Base-by-base conservation (phyloP, 495 filamentous ascomycete genomes). In the Xylaria castorea region DNA sequence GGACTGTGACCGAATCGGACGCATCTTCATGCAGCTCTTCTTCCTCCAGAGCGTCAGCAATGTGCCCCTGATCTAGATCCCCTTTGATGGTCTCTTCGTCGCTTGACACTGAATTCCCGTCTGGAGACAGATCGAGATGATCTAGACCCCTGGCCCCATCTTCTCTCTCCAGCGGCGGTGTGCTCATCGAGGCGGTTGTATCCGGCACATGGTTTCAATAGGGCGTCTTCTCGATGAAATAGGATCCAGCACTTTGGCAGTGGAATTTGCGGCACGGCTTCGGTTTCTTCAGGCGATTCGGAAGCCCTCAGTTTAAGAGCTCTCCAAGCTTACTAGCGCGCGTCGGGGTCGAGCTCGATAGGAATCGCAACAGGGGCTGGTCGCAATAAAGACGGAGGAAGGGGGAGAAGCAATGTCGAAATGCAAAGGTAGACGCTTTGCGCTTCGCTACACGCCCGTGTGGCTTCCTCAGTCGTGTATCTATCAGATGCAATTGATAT, bases 11-110 rank as follows among this genome's bases (percentile, higher is more conserved):
- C 74, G 77, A 36, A 73, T 80, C 55, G 20, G 74, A 74, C 44
- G 70, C 67, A 36, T 80, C 32, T 1, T 75, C 62, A 27, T 72
- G 68, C 46, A 71, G 50, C 44, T 86, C 85, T 70, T 86, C 85
- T 70, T 83, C 81, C 67, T 85, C 80, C 20, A 81, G 67, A 11
- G 81, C 65, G 38, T 84, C 81, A 51, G 79, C 80, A 64, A 87
- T 79, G 66, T 84, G 77, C 58, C 79, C 83, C 50, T 80, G 76
- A 14, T 84, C 81, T 5, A 68, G 76, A 5, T 83, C 79, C 38
- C 80, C 80, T 75, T 80, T 84, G 40, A 85, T 78, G 1, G 85
- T 86, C 70, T 83, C 82, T 22, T 82, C 83, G 73, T 85, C 84
- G 72, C 83, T 86, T 62, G 82, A 84, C 60, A 60, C 72, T 63